Base-by-base conservation (phyloP, 2,329 filamentous ascomycete genomes). In the Calonectria fujianensis region DNA sequence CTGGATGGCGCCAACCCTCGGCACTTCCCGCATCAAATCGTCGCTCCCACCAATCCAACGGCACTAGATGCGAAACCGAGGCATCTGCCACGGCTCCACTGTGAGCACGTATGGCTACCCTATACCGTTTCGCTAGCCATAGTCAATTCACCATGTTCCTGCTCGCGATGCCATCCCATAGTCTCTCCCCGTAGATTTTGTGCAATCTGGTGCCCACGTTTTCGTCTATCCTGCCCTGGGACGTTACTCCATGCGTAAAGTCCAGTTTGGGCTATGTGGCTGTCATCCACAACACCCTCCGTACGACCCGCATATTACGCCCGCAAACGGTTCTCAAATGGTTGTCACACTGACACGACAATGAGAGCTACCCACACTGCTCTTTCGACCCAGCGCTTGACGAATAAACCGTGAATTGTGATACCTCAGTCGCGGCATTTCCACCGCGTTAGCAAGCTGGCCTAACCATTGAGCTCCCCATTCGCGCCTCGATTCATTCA, bases 281-380 rank as follows among this genome's bases (percentile, higher is more conserved):
- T 37, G 39, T 63, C 57, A 63, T 31, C 35, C 57, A 39, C 57
- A 63, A 63, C n/a, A 24, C 57, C 35, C 57, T 24, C 37, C 35
- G 20, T 29, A 16, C 35, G 71, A 69, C 71, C 71, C 71, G 71
- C 66, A 73, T 61, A 73, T 65, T 69, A 73, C 64, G 45, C 45
- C 65, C 54, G 52, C 39, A 32, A 54, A 41, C 52, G 59, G 57
- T 20, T 63, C 31, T 59, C 67, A 45, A 64, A 39, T 63, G 57
- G 57, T 63, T 39, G 57, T 63, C 39, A 63, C 57, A 37, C 41
- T 63, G 50, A 39, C 54, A 37, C 45, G 68, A 64, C 32, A 52
- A 64, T 41, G 35, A 41, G 35, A 41, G 16, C 54, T 59, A 63
- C 52, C 27, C 45, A 31, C 41, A 27, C 32, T 10, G 13, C n/a